These are phyloP conservation scores for Lenzites betulinus DNA, from an alignment of 768 basidiomycete species.

Conservation along the genomic window DNA sequence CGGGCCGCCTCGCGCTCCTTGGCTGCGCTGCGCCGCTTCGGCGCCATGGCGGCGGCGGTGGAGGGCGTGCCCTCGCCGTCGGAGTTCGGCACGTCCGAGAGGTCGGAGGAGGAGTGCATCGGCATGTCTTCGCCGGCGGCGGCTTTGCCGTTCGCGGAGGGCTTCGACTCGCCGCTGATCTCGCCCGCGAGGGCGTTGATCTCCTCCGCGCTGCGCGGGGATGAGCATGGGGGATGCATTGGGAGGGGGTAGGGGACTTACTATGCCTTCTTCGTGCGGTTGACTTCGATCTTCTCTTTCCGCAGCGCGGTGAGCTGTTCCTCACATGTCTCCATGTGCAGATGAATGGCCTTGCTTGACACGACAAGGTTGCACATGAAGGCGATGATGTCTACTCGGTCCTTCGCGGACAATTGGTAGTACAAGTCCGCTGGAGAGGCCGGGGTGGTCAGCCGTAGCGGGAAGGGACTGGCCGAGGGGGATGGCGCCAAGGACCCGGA, in stretches of 20 bases:
- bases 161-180: conserved; percentile 34
- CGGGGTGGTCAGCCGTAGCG: conserved; percentile 38
- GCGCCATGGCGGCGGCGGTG: conserved; percentile 36
- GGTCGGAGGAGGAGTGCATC: conserved; percentile 69
- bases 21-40: conserved; percentile 52
- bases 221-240: no score
- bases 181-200: conserved; percentile 68
- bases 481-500: conserved; percentile 49
- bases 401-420: conserved; percentile 65
- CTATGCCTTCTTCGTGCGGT: conserved; percentile 86
- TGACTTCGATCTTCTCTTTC: conserved; percentile 95
- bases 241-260: conserved; percentile 42
- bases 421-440: conserved; percentile 72
- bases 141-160: conserved; percentile 29
- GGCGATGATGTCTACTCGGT: conserved; percentile 82
- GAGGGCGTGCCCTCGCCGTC: conserved; percentile 62
- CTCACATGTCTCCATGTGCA: conserved; percentile 89
- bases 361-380: conserved; percentile 91
- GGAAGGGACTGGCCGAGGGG: conserved; percentile 48
- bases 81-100: conserved; percentile 67
- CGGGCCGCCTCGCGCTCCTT: conserved; percentile 83
- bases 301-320: conserved; percentile 87
- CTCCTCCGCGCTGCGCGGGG: conserved; percentile 61
- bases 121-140: conserved; percentile 50
- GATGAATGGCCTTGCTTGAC: conserved; percentile 86